Evolutionary conservation across 306 rosid genomes (phyloP).

Genomic region (Acacia crassicarpa): DNA sequence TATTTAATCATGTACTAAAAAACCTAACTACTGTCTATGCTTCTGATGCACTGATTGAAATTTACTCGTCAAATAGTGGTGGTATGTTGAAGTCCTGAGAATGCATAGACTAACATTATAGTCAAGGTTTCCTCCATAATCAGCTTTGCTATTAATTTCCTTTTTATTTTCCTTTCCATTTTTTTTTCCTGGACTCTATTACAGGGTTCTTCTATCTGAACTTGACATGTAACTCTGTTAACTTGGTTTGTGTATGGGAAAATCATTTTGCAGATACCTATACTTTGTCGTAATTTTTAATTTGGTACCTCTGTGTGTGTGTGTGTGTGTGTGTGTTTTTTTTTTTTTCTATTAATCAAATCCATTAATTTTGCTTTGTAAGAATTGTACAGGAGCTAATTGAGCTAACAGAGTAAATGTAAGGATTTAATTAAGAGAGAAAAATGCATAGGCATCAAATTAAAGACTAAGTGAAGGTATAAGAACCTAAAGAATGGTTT

Average conservation of each 20-base stretch:
- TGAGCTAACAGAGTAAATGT: too few species aligned
- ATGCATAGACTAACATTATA: neutral
- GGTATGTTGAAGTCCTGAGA: neutral
- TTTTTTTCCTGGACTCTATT: neutral
- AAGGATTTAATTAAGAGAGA: too few species aligned
- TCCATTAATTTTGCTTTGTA: too few species aligned
- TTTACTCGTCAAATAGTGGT: neutral
- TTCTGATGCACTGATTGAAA: neutral
- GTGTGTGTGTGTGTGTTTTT: too few species aligned
- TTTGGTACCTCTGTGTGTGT: too few species aligned
- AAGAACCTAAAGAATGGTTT: too few species aligned
- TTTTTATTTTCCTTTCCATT: neutral
- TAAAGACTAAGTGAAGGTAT: too few species aligned
- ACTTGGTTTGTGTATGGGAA: neutral
- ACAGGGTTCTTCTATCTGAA: neutral
- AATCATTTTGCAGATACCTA: too few species aligned
- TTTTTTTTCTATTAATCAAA: too few species aligned
- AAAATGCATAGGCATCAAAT: too few species aligned
- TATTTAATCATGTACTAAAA: neutral
- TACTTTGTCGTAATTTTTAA: too few species aligned
- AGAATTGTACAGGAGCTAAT: too few species aligned
- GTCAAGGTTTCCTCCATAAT: neutral
- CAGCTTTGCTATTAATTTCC: neutral
- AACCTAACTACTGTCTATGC: constrained; percentile 1
- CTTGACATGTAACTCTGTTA: neutral